Base-by-base conservation (phyloP, 2,329 filamentous ascomycete genomes). In the Geosmithia morbida region DNA sequence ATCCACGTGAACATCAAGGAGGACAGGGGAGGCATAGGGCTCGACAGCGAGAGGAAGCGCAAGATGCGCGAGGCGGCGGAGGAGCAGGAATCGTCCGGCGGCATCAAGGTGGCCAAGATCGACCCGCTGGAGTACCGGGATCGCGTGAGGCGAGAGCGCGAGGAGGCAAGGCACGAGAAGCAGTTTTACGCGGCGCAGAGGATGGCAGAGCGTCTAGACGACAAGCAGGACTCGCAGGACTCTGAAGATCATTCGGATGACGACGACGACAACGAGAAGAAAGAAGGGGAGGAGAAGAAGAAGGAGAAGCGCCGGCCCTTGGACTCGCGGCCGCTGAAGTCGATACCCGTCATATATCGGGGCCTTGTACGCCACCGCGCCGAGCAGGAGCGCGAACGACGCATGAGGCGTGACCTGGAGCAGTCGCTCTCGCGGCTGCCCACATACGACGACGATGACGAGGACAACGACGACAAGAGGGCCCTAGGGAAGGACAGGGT, bases 1-100 rank as follows among this genome's bases (percentile, higher is more conserved):
- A 78, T 98, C 49, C 71, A 77, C 33, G 70, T 95, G 45, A 72
- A 74, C 49, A 66, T 94, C 58, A 94, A 92, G 61, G 84, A 88
- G 46, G 84, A 84, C 56, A 75, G 85, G 2, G 82, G 79, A 16
- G 92, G 90, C 1, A 87, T 97, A 53, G 90, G 92, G 0, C 66
- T 90, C 55, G 87, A 92, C 52, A 79, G 74, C 4, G 87, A 92
- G 61, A 82, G 82, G 66, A 95, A 94, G 69, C 74, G 87, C 53
- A 89, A 84, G 58, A 58, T 79, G 19, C 66, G 75, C 42, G 83
- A 87, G 61, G 75, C 77, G 47, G 74, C 74, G 4, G 77, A 75
- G 52, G 67, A 75, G 53, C 14, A 16, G 33, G 33, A 37, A 11
- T 5, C 33, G 33, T 66, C 74, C 53, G 64, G 59, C 50, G 64